A percentile compares a stretch with the other conserved stretches of the same genome.
These are phyloP conservation scores for Eucalyptus viminalis DNA, from an alignment of 345 rosid species.

Conservation along the genomic window DNA sequence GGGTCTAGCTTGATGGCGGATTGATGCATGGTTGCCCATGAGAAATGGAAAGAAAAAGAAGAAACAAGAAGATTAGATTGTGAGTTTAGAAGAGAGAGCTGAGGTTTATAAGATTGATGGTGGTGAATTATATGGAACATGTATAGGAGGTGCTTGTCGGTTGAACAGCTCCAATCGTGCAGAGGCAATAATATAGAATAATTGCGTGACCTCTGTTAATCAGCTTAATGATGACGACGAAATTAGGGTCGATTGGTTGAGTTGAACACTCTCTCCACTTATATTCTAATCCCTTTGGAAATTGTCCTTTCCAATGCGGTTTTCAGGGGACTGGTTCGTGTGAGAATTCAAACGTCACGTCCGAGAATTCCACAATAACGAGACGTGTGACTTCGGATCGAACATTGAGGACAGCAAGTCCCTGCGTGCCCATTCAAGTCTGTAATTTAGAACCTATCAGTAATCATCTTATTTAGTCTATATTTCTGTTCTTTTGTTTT, in stretches of 20 bases:
- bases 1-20: not conserved
- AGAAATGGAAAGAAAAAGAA: not conserved
- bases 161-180: not conserved
- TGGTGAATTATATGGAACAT: not conserved
- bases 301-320: not conserved
- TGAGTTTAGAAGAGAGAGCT: not conserved
- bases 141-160: not conserved
- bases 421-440: not conserved
- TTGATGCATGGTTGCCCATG: conserved; percentile 25
- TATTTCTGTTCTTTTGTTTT: too few species aligned
- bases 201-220: not conserved
- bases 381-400: not conserved
- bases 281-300: not conserved
- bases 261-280: not conserved
- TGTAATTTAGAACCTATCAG: not conserved
- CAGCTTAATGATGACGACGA: not conserved
- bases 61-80: not conserved
- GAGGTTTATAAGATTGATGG: not conserved
- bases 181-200: not conserved
- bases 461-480: too few species aligned
- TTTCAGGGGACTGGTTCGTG: not conserved
- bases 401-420: not conserved
- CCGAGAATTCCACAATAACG: not conserved
- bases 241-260: not conserved
- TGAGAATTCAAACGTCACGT: not conserved